A percentile compares a stretch with the other conserved stretches of the same genome.
phyloP scores from a whole-genome alignment of 176 grass and related monocot genomes.

The Juncus effusus region DNA sequence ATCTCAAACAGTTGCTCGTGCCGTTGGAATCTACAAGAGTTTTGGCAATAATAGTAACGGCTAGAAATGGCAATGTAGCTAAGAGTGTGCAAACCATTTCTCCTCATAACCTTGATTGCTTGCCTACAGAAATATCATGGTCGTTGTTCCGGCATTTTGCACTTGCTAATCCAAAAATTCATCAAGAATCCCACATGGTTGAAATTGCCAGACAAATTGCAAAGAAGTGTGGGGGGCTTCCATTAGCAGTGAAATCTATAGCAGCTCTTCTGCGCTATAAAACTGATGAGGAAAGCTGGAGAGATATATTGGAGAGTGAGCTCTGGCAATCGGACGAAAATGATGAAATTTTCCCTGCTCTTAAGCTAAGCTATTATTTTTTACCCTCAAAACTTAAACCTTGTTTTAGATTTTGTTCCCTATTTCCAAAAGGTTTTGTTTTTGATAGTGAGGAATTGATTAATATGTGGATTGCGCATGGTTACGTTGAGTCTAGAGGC shows the following conservation, averaged over 20 bases:
- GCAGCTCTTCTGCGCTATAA: slow-evolving; percentile 26
- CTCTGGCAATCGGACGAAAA: slow-evolving; percentile 33
- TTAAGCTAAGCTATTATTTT: slow-evolving; percentile 37
- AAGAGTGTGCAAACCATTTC: slow-evolving; percentile 18
- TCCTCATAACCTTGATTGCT: neutral
- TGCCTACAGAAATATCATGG: slow-evolving; percentile 23
- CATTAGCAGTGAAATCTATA: slow-evolving; percentile 39
- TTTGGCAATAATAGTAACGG: slow-evolving; percentile 35
- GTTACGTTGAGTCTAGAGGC: slow-evolving; percentile 13
- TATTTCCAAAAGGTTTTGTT: slow-evolving; percentile 28
- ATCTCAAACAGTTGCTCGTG: neutral
- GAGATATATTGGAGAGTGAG: slow-evolving; percentile 38
- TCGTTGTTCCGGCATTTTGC: slow-evolving; percentile 35
- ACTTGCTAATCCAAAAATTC: slow-evolving; percentile 3
- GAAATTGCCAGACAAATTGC: slow-evolving; percentile 32
- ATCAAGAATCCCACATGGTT: slow-evolving; percentile 17
- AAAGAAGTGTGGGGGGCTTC: slow-evolving; percentile 37
- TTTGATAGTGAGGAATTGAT: slow-evolving; percentile 37
- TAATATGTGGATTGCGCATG: slow-evolving; percentile 48
- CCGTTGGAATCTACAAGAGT: slow-evolving; percentile 5
- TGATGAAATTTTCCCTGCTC: slow-evolving; percentile 25
- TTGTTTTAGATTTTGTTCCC: slow-evolving; percentile 36
- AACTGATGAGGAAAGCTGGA: slow-evolving; percentile 31
- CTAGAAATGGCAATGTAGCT: slow-evolving; percentile 31
- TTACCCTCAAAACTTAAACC: slow-evolving; percentile 35